These are phyloP conservation scores for Aspergillus baeticus DNA, from an alignment of 495 filamentous ascomycete species.

Conservation along the genomic window DNA sequence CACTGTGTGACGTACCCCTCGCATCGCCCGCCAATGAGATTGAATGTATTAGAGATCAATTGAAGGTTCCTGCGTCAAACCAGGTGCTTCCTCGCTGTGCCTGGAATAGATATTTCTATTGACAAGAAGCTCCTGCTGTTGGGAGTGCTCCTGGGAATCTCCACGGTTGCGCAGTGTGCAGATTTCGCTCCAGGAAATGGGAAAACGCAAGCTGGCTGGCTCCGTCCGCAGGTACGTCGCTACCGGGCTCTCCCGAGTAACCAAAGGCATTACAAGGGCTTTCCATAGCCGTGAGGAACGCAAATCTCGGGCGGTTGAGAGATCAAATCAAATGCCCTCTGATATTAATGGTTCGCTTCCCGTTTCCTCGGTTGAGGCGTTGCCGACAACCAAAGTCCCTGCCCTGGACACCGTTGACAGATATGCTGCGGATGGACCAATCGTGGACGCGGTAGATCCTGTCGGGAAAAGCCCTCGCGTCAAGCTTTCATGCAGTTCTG, in stretches of 20 bases:
- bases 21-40: constrained; percentile 19
- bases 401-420: constrained; percentile 25
- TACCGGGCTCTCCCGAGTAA: constrained; percentile 15
- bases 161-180: neutral
- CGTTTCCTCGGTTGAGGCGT: neutral
- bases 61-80: constrained; percentile 18
- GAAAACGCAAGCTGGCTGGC: constrained; percentile 16
- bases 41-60: constrained; percentile 14
- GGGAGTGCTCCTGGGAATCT: neutral
- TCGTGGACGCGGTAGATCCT: neutral
- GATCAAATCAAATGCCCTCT: neutral
- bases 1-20: constrained; percentile 9
- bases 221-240: constrained; percentile 19
- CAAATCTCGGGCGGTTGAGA: neutral
- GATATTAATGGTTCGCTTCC: neutral
- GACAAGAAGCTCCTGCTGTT: neutral
- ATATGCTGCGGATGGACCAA: constrained; percentile 15
- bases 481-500: constrained; percentile 13
- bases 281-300: constrained; percentile 14
- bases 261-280: constrained; percentile 20
- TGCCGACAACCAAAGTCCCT: constrained; percentile 25
- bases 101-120: constrained; percentile 6
- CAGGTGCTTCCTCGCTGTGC: constrained; percentile 8
- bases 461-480: constrained; percentile 10
- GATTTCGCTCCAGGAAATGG: constrained; percentile 4